Conservation (phyloP, 2,329 filamentous ascomycete genomes). For the Fusarium mangiferae region DNA sequence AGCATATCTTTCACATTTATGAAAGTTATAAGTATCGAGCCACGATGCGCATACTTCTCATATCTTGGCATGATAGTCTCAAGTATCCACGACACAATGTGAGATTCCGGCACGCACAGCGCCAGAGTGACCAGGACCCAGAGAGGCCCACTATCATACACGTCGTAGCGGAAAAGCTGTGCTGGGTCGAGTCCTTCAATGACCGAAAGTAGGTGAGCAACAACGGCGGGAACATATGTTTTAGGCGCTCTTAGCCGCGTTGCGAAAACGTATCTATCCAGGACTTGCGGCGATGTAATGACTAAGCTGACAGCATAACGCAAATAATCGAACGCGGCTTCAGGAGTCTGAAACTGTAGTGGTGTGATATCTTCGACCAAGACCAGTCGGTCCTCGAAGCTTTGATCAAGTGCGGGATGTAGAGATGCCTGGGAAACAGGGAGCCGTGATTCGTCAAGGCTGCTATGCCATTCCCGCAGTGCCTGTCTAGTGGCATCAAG, state of each 20-base stretch:
- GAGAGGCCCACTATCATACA: background rate
- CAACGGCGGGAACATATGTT: background rate
- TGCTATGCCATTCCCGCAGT: background rate
- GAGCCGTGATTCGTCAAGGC: background rate
- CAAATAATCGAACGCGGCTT: background rate
- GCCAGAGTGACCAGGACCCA: background rate
- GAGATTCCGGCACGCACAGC: background rate
- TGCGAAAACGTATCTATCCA: background rate
- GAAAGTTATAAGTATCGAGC: background rate
- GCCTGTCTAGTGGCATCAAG: background rate
- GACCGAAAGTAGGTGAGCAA: background rate
- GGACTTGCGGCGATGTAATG: background rate
- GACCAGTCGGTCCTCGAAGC: background rate
- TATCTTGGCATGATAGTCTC: background rate
- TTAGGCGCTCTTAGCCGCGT: fast-evolving
- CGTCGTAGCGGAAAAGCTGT: background rate
- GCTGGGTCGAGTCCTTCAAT: background rate
- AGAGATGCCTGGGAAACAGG: background rate
- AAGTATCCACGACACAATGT: background rate
- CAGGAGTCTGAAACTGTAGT: background rate
- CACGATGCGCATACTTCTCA: background rate
- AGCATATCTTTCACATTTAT: background rate
- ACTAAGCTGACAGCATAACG: background rate
- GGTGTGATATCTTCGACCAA: fast-evolving
- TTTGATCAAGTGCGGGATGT: background rate